Conservation (phyloP, 1,139 yeast genomes). For the Magnusiomyces tetraspermus region DNA sequence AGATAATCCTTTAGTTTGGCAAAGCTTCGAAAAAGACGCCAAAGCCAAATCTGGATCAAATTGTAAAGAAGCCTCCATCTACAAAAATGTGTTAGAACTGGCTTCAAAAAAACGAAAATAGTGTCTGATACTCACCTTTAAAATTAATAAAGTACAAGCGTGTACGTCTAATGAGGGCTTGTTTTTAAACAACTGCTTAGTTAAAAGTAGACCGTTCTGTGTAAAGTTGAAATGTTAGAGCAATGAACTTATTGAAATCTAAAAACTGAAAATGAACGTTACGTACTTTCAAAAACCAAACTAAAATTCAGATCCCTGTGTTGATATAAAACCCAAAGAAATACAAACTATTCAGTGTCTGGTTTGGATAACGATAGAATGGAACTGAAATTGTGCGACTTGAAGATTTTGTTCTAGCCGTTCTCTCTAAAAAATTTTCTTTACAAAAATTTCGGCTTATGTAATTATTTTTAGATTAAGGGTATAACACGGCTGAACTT, state of each 20-base stretch:
- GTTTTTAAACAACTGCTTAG: not conserved
- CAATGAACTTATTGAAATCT: not conserved
- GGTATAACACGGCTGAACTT: no score
- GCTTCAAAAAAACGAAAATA: not conserved
- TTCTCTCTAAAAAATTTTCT: no score
- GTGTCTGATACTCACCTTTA: not conserved
- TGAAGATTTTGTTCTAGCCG: no score
- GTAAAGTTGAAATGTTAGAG: not conserved
- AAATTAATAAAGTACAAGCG: not conserved
- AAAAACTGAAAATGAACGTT: not conserved
- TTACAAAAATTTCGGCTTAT: no score
- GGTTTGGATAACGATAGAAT: not conserved
- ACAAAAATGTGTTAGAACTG: not conserved
- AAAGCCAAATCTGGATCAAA: constrained; percentile 4
- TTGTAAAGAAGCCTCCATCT: constrained; percentile 5
- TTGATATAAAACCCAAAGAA: not conserved
- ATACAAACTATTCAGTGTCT: not conserved
- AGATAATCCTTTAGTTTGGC: not conserved
- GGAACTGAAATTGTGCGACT: not conserved
- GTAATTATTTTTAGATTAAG: no score
- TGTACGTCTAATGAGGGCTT: not conserved
- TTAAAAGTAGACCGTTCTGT: not conserved
- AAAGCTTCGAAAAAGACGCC: constrained; percentile 2
- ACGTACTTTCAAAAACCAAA: not conserved
- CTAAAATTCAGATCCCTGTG: not conserved